Conservation (phyloP, 2,329 filamentous ascomycete species). For the Neofusicoccum laricinum region DNA sequence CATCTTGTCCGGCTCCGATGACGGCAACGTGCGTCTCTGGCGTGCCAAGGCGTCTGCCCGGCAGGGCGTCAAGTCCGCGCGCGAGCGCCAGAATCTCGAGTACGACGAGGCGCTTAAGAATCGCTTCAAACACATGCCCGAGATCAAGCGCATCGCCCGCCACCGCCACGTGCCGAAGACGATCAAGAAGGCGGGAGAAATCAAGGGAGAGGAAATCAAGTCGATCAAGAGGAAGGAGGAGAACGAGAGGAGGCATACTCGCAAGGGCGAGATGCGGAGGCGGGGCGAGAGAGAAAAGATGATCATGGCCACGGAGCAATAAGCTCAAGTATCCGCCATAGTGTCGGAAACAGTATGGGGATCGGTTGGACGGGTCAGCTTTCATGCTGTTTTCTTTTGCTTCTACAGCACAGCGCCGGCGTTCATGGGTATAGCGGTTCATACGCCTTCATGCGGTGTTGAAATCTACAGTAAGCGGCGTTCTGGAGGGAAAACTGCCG, state of each 20-base stretch:
- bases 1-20: constrained; percentile 85
- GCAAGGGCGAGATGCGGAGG: constrained; percentile 73
- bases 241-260: constrained; percentile 88
- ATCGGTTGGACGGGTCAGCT: background rate
- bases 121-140: constrained; percentile 88
- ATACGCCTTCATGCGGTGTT: background rate
- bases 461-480: background rate
- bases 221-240: constrained; percentile 88
- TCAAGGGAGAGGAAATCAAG: constrained; percentile 85
- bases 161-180: constrained; percentile 90
- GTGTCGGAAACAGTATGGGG: background rate
- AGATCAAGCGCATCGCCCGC: constrained; percentile 83
- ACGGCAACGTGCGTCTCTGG: constrained; percentile 90
- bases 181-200: constrained; percentile 93
- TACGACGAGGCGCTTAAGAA: constrained; percentile 84
- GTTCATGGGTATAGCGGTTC: constrained; percentile 7
- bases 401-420: constrained; percentile 13
- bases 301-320: constrained; percentile 68
- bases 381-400: constrained; percentile 1
- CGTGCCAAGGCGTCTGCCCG: constrained; percentile 79
- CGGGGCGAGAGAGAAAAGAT: constrained; percentile 89
- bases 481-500: background rate
- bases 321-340: background rate
- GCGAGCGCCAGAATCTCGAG: constrained; percentile 83
- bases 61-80: constrained; percentile 79